A percentile compares a stretch with the other conserved stretches of the same genome.
Evolutionary conservation across 2,329 filamentous ascomycete genomes (phyloP).

Genomic region (Xenosphaeropsis pyriputrescens): DNA sequence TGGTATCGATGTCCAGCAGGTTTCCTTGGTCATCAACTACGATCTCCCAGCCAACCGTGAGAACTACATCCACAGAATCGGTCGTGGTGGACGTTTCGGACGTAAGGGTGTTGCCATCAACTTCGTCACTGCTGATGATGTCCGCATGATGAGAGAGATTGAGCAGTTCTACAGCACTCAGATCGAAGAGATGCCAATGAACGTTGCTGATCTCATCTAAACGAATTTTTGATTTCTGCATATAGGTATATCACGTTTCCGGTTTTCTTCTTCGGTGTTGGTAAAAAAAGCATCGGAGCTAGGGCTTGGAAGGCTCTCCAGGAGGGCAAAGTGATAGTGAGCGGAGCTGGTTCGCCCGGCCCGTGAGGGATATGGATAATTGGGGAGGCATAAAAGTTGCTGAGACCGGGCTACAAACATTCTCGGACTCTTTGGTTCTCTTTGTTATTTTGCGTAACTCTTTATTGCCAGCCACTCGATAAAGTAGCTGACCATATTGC

Average conservation of each 20-base stretch:
- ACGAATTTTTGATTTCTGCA: conserved; percentile 6
- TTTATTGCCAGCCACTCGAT: not conserved
- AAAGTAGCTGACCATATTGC: not conserved
- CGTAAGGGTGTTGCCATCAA: conserved; percentile 99
- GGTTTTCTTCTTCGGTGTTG: conserved; percentile 7
- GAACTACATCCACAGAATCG: conserved; percentile 99
- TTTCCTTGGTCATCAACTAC: conserved; percentile 99
- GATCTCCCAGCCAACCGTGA: conserved; percentile 97
- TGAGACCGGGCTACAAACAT: conserved; percentile 1
- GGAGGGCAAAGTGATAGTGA: conserved; percentile 18
- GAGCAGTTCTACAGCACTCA: conserved; percentile 99
- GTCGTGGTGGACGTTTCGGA: conserved; percentile 98
- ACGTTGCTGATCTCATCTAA: conserved; percentile 65
- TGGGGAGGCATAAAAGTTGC: conserved; percentile 17
- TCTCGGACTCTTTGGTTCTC: not conserved
- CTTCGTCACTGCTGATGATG: conserved; percentile 98
- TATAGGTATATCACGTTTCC: conserved; percentile 16
- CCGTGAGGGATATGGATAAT: conserved; percentile 16
- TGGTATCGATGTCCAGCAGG: conserved; percentile 99
- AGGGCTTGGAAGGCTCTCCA: conserved; percentile 7
- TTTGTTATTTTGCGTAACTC: not conserved
- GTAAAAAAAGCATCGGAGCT: conserved; percentile 7
- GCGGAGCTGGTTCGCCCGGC: conserved; percentile 20
- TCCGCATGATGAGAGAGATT: conserved; percentile 99
- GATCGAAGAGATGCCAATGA: conserved; percentile 99